These are phyloP conservation scores for Fusarium sp. DNA, from an alignment of 2,329 filamentous ascomycete species.

Conservation along the genomic window DNA sequence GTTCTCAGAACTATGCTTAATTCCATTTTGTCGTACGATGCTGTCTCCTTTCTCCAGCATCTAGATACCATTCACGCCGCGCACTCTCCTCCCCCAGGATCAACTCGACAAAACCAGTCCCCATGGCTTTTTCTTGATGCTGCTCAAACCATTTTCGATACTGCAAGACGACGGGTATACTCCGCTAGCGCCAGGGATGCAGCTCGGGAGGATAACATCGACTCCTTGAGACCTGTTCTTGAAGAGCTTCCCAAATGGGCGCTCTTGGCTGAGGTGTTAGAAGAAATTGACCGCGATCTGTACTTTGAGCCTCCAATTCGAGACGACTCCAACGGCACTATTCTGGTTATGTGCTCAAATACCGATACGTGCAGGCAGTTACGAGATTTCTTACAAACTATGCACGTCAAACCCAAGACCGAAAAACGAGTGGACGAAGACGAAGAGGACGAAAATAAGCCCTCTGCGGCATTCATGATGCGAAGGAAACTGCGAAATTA, in stretches of 20 bases:
- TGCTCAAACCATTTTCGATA: constrained; percentile 93
- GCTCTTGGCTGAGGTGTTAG: constrained; percentile 88
- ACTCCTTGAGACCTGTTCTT: constrained; percentile 83
- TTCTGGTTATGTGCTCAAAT: constrained; percentile 96
- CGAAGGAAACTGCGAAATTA: constrained; percentile 88
- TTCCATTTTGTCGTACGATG: constrained; percentile 86
- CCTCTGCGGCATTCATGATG: constrained; percentile 91
- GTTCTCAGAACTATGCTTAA: constrained; percentile 88
- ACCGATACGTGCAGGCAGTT: constrained; percentile 88
- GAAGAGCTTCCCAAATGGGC: constrained; percentile 97
- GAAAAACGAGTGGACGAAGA: constrained; percentile 61
- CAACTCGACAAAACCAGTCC: constrained; percentile 88
- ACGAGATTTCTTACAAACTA: constrained; percentile 90
- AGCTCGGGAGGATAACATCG: constrained; percentile 62
- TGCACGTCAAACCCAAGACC: constrained; percentile 78
- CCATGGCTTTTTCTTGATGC: constrained; percentile 98
- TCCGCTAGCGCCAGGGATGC: constrained; percentile 74
- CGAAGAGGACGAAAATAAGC: constrained; percentile 69
- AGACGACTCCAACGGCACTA: constrained; percentile 91
- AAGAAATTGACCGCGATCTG: constrained; percentile 92
- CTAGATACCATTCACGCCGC: constrained; percentile 94
- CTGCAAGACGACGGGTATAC: constrained; percentile 90
- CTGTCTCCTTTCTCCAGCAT: constrained; percentile 92
- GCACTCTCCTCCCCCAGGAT: constrained; percentile 89
- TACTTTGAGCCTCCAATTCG: constrained; percentile 84